These are phyloP conservation scores for Digitaria exilis DNA, from an alignment of 202 grass and related monocot genomes.

Conservation along the genomic window DNA sequence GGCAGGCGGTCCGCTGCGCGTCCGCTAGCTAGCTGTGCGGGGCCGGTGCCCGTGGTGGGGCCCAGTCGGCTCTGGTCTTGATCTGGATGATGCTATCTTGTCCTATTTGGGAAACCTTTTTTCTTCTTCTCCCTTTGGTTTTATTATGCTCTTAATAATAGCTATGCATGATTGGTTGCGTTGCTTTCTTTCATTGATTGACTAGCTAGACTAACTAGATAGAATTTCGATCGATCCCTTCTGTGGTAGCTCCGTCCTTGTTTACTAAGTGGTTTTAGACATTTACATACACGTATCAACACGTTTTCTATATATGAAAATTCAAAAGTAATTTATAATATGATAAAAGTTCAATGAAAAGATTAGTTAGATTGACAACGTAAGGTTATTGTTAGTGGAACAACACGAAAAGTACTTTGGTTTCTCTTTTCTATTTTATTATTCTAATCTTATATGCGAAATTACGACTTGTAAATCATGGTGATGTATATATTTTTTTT, in stretches of 20 bases:
- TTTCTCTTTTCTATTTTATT: no score
- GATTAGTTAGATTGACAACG: no score
- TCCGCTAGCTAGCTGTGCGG: neutral
- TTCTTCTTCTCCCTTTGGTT: neutral
- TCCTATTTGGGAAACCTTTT: neutral
- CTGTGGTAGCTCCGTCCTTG: neutral
- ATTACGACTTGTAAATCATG: no score
- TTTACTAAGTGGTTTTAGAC: neutral
- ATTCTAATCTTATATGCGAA: no score
- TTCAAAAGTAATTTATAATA: no score
- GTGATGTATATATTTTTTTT: no score
- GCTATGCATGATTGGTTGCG: slow-evolving; percentile 1
- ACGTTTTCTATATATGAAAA: no score
- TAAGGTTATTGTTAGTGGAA: no score
- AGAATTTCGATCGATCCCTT: neutral
- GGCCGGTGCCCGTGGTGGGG: neutral
- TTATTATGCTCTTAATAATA: neutral
- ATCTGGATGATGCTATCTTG: neutral
- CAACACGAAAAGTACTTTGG: no score
- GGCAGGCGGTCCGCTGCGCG: slow-evolving; percentile 8
- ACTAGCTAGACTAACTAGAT: neutral
- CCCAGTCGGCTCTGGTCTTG: no score
- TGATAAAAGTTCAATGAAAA: no score
- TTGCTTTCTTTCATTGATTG: neutral
- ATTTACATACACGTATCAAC: neutral